Conservation (phyloP, 2,329 filamentous ascomycete genomes). For the Trichoderma oligosporum region DNA sequence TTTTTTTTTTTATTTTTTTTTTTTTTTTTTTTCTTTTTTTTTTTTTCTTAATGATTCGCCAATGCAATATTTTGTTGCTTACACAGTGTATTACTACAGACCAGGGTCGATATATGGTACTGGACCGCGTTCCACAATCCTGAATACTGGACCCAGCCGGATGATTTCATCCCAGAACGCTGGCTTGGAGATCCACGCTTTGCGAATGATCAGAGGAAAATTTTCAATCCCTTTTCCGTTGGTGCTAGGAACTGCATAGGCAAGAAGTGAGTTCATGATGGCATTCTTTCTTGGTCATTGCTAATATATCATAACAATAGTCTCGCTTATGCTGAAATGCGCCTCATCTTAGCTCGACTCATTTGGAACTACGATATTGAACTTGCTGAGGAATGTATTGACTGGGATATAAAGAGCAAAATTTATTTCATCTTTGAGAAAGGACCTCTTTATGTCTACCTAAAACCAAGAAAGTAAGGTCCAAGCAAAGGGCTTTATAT, state of each 20-base stretch:
- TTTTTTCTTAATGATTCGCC: too few relatives aligned
- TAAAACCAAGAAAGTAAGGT: background rate
- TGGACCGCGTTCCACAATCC: constrained; percentile 35
- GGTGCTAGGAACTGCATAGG: constrained; percentile 33
- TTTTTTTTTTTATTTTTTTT: too few relatives aligned
- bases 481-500: too few relatives aligned
- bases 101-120: constrained; percentile 33
- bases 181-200: constrained; percentile 30
- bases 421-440: constrained; percentile 16
- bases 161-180: constrained; percentile 38
- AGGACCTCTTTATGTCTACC: background rate
- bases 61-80: background rate
- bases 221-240: constrained; percentile 30
- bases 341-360: constrained; percentile 27
- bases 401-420: constrained; percentile 11
- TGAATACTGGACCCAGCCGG: constrained; percentile 32
- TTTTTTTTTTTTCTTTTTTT: too few relatives aligned
- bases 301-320: constrained; percentile 19
- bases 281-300: background rate
- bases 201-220: constrained; percentile 25
- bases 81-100: constrained; percentile 18
- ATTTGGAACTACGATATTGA: constrained; percentile 31
- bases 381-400: constrained; percentile 21
- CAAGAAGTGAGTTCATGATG: constrained; percentile 27
- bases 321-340: constrained; percentile 33